Conservation (phyloP, 2,329 filamentous ascomycete species). For the Aphanoascus verrucosus region DNA sequence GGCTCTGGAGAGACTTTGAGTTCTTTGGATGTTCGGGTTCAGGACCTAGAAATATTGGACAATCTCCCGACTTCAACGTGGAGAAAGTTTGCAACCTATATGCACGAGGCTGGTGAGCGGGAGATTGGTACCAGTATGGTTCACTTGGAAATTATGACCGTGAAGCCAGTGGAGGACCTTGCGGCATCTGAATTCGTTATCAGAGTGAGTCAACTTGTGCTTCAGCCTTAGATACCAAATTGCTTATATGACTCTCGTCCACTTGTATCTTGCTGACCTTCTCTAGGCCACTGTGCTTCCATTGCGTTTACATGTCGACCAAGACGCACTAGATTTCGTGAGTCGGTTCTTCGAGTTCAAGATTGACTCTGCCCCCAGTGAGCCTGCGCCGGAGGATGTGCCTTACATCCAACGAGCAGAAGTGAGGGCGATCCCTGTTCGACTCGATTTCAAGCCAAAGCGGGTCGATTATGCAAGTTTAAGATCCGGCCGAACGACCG, state of each 20-base stretch:
- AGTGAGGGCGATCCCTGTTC: slow-evolving; percentile 70
- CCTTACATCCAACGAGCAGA: slow-evolving; percentile 87
- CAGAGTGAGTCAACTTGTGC: slow-evolving; percentile 39
- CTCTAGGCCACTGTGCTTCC: slow-evolving; percentile 60
- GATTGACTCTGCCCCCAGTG: slow-evolving; percentile 48
- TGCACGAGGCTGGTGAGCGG: slow-evolving; percentile 73
- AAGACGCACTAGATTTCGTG: slow-evolving; percentile 94
- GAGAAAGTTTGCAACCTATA: slow-evolving; percentile 95
- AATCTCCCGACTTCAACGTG: slow-evolving; percentile 91
- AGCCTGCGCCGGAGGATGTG: slow-evolving; percentile 54
- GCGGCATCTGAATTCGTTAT: slow-evolving; percentile 84
- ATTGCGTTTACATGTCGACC: slow-evolving; percentile 84
- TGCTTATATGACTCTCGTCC: too few relatives aligned
- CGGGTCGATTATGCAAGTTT: slow-evolving; percentile 91
- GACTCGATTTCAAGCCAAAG: slow-evolving; percentile 95
- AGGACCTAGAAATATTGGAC: slow-evolving; percentile 82
- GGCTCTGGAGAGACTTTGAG: slow-evolving; percentile 71
- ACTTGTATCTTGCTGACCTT: slow-evolving; percentile 14
- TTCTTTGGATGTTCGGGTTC: slow-evolving; percentile 72
- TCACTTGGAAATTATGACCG: slow-evolving; percentile 76
- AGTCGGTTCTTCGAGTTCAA: slow-evolving; percentile 98
- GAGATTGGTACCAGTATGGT: slow-evolving; percentile 84
- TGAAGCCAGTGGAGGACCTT: slow-evolving; percentile 72
- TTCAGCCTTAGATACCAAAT: neutral
- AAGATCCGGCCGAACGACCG: slow-evolving; percentile 83